Evolutionary conservation across 148 eudicot genomes (phyloP), one percentile per base, ranked within the genome.

Genomic region (Vaccinium corymbosum): DNA sequence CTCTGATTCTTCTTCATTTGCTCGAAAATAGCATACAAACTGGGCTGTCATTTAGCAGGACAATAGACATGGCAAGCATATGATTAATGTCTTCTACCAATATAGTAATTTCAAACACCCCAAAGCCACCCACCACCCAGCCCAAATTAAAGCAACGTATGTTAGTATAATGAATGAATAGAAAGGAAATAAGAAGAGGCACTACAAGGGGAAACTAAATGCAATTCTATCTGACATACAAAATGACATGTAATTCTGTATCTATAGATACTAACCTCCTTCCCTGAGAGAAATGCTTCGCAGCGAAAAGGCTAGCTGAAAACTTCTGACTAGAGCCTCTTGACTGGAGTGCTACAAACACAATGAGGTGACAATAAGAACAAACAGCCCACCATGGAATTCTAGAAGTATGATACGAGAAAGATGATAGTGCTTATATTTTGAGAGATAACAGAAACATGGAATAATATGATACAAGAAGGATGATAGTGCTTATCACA

Each of bases 271-370:
- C 87, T 27, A 92, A 95, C 98, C 98, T 92, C 92, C 94, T 85
- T 89, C 91, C 81, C 89, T 87, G 61, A 97, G 92, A 86, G 98
- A 86, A 87, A 94, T 86, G 84, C 83, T 89, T 88, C 94, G 88
- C 84, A 97, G 87, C 52, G 99, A 93, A 91, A 97, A 95, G 29
- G 99, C 95, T 51, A 97, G 93, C 91, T 97, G 99, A 89, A 95
- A 97, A 90, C 99, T 91, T 75, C 94, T 93, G 82, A 95, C 90
- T 76, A 97, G 88, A 83, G 90, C 91, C 90, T 97, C 98, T 15
- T 81, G 94, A 76, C 94, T 88, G 48, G 97, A 95, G 59, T 90
- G 95, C 99, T 97, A 90, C 87, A 91, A 56, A 38, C 59, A 81
- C 35, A 64, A 56, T 78, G 59, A 81, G 46, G 27, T 50, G 61